These are phyloP conservation scores for Ustilago esculenta DNA, from an alignment of 1,284 basidiomycete species.

Conservation along the genomic window DNA sequence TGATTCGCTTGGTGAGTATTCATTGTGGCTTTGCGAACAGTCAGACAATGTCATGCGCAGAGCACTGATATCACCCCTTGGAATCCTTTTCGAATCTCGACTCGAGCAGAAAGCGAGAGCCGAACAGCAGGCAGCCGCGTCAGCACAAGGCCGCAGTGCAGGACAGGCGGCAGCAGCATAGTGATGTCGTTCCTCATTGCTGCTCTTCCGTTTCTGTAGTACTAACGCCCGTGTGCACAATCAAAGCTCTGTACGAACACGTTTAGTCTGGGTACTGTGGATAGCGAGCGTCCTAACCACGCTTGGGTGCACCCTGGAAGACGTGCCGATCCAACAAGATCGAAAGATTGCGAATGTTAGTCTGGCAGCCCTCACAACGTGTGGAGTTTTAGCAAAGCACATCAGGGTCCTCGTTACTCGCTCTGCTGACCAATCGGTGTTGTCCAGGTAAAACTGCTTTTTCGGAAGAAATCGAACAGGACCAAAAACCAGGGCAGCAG, in stretches of 20 bases:
- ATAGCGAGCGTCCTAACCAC: too few relatives aligned
- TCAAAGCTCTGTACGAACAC: neutral
- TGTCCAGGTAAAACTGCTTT: too few relatives aligned
- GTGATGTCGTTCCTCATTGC: neutral
- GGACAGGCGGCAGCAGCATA: slow-evolving; percentile 18
- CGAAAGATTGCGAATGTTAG: slow-evolving; percentile 6
- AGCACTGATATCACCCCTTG: too few relatives aligned
- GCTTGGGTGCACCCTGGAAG: neutral
- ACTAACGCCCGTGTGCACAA: neutral
- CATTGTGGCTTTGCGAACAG: too few relatives aligned
- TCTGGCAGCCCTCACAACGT: slow-evolving; percentile 1
- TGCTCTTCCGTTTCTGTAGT: neutral
- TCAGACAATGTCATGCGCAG: too few relatives aligned
- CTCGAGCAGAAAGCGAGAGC: slow-evolving; percentile 38
- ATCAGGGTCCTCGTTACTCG: slow-evolving; percentile 13
- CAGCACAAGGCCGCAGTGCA: slow-evolving; percentile 13
- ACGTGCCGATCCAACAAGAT: neutral
- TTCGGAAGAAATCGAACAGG: slow-evolving; percentile 8
- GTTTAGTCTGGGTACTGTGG: too few relatives aligned
- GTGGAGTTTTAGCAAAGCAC: slow-evolving; percentile 20
- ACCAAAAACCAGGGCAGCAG: slow-evolving; percentile 4
- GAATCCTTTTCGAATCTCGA: too few relatives aligned
- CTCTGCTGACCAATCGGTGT: slow-evolving; percentile 27
- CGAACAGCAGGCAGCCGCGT: slow-evolving; percentile 28
- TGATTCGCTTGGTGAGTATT: slow-evolving; percentile 61